Evolutionary conservation across 306 rosid genomes (phyloP).

Genomic region (Pyrus communis): DNA sequence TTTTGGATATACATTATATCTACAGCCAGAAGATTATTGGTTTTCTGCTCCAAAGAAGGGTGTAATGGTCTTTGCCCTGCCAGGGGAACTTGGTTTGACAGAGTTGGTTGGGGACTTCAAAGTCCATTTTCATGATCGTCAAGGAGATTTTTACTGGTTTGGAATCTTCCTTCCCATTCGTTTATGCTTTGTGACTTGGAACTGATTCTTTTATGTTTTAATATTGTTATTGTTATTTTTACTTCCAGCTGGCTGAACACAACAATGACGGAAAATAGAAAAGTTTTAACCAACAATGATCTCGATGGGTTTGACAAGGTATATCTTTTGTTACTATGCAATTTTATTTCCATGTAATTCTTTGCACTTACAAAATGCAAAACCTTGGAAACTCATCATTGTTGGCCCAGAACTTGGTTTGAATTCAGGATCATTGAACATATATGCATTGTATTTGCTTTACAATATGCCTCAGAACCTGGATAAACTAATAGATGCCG

Average conservation of each 20-base stretch:
- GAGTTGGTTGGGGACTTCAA: constrained; percentile 90
- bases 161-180: constrained; percentile 12
- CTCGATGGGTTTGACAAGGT: constrained; percentile 98
- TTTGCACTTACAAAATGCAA: neutral
- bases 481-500: neutral
- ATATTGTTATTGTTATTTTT: neutral
- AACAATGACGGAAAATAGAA: constrained; percentile 85
- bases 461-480: neutral
- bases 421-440: neutral
- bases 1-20: constrained; percentile 2
- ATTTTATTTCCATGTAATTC: neutral
- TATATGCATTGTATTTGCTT: neutral
- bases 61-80: constrained; percentile 92
- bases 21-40: constrained; percentile 95
- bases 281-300: constrained; percentile 59
- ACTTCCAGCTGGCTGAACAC: constrained; percentile 90
- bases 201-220: constrained; percentile 12
- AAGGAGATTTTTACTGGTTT: constrained; percentile 97
- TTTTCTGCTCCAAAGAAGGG: constrained; percentile 97
- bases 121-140: constrained; percentile 90
- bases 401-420: neutral
- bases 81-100: constrained; percentile 95
- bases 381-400: neutral
- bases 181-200: neutral
- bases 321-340: neutral